phyloP scores from a whole-genome alignment of 495 filamentous ascomycete species.

The Apodospora peruviana region DNA sequence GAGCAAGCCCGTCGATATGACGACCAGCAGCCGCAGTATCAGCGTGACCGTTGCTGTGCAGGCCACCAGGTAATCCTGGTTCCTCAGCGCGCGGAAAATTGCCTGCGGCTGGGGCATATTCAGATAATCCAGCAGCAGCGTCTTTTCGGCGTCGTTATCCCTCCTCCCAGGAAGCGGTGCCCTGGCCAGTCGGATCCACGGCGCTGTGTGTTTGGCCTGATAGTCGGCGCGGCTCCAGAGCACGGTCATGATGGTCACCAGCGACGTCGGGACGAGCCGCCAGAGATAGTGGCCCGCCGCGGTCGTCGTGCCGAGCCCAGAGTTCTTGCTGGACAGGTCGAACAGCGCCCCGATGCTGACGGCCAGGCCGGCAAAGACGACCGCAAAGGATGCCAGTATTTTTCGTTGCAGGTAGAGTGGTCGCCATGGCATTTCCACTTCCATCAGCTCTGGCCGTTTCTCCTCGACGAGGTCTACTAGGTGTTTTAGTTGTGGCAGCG shows the following conservation, averaged over 20 bases:
- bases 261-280: slow-evolving; percentile 22
- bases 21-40: slow-evolving; percentile 12
- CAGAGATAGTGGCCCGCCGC: slow-evolving; percentile 19
- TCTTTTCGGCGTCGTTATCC: slow-evolving; percentile 5
- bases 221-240: slow-evolving; percentile 27
- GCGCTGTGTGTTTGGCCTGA: slow-evolving; percentile 19
- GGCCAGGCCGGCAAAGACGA: slow-evolving; percentile 8
- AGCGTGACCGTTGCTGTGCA: slow-evolving; percentile 11
- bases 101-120: slow-evolving; percentile 7
- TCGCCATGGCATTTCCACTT: slow-evolving; percentile 15
- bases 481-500: background rate
- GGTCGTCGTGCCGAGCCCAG: slow-evolving; percentile 4
- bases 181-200: slow-evolving; percentile 21
- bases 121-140: slow-evolving; percentile 26
- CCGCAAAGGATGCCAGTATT: slow-evolving; percentile 13
- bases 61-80: slow-evolving; percentile 17
- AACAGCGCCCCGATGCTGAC: slow-evolving; percentile 11
- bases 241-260: slow-evolving; percentile 16
- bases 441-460: slow-evolving; percentile 15
- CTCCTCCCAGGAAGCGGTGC: too few species aligned
- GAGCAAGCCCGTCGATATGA: slow-evolving; percentile 18
- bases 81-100: slow-evolving; percentile 6
- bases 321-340: slow-evolving; percentile 6
- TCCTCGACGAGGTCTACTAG: slow-evolving; percentile 7
- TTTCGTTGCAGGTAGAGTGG: slow-evolving; percentile 21